These are phyloP conservation scores for Citrullus mucosospermus DNA, from an alignment of 306 rosid species.

Conservation along the genomic window DNA sequence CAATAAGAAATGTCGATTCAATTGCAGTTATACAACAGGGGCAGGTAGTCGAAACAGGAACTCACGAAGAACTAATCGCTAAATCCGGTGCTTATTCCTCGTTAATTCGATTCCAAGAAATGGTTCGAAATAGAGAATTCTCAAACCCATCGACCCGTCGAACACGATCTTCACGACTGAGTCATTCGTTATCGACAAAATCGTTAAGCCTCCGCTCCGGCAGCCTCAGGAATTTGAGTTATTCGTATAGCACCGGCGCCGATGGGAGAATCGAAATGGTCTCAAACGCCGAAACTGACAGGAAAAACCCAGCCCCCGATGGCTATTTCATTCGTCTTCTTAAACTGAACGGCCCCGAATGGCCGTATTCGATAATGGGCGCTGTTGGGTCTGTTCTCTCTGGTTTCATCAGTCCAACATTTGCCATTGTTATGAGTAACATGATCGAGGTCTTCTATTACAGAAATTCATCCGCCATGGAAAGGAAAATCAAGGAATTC, in stretches of 20 bases:
- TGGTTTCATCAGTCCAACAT: slow-evolving; percentile 91
- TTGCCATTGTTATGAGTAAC: slow-evolving; percentile 96
- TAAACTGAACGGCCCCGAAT: slow-evolving; percentile 84
- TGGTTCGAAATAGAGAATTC: slow-evolving; percentile 72
- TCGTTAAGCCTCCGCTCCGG: slow-evolving; percentile 89
- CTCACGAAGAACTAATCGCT: slow-evolving; percentile 81
- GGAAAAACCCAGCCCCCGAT: slow-evolving; percentile 73
- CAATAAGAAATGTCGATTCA: slow-evolving; percentile 77
- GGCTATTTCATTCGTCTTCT: slow-evolving; percentile 74
- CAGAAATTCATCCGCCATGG: slow-evolving; percentile 68
- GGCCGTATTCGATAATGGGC: slow-evolving; percentile 99
- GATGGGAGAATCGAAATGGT: slow-evolving; percentile 97
- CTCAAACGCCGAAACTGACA: slow-evolving; percentile 84
- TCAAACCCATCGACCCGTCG: slow-evolving; percentile 81
- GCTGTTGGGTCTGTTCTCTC: slow-evolving; percentile 87
- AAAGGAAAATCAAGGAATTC: slow-evolving; percentile 80
- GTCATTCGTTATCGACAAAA: slow-evolving; percentile 86
- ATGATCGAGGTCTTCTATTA: slow-evolving; percentile 96
- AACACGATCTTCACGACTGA: slow-evolving; percentile 70
- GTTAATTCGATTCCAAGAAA: slow-evolving; percentile 88
- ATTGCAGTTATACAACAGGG: slow-evolving; percentile 97
- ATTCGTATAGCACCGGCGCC: slow-evolving; percentile 84
- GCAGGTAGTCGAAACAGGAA: slow-evolving; percentile 87
- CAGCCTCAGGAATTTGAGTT: slow-evolving; percentile 85
- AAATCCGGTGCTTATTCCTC: slow-evolving; percentile 83